Conservation (phyloP, 306 rosid genomes). For the barrel medic (Medicago truncatula) region DNA sequence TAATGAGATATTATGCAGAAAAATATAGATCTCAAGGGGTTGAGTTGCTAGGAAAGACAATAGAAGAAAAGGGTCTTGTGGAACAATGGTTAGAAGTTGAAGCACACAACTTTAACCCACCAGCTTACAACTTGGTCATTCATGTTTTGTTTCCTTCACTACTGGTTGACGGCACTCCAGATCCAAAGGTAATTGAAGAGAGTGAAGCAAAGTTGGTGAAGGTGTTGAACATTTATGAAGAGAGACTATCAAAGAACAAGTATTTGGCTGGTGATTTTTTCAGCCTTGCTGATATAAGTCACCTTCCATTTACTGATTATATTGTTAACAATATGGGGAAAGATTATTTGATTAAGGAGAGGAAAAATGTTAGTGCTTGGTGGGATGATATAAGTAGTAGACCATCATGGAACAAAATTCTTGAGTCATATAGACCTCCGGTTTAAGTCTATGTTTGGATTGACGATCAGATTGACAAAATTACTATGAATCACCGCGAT, state of each 20-base stretch:
- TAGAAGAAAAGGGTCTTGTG: slow-evolving; percentile 58
- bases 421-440: slow-evolving; percentile 16
- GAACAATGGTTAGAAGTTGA: slow-evolving; percentile 72
- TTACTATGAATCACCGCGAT: background rate
- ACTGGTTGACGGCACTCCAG: slow-evolving; percentile 2
- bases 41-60: slow-evolving; percentile 52
- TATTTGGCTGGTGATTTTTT: slow-evolving; percentile 65
- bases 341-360: slow-evolving; percentile 43
- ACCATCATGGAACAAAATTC: slow-evolving; percentile 58
- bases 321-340: slow-evolving; percentile 48
- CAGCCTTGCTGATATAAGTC: slow-evolving; percentile 63
- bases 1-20: slow-evolving; percentile 59
- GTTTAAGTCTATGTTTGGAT: background rate
- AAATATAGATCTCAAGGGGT: slow-evolving; percentile 54
- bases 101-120: slow-evolving; percentile 44
- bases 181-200: slow-evolving; percentile 54
- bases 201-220: slow-evolving; percentile 54
- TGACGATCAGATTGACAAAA: background rate
- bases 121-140: slow-evolving; percentile 30
- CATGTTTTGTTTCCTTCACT: slow-evolving; percentile 36
- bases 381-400: slow-evolving; percentile 61
- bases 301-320: slow-evolving; percentile 52
- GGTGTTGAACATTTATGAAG: slow-evolving; percentile 61
- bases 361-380: slow-evolving; percentile 57
- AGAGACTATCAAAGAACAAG: slow-evolving; percentile 57